phyloP scores from a whole-genome alignment of 2,329 filamentous ascomycete genomes.

The Aureobasidium sp. region DNA sequence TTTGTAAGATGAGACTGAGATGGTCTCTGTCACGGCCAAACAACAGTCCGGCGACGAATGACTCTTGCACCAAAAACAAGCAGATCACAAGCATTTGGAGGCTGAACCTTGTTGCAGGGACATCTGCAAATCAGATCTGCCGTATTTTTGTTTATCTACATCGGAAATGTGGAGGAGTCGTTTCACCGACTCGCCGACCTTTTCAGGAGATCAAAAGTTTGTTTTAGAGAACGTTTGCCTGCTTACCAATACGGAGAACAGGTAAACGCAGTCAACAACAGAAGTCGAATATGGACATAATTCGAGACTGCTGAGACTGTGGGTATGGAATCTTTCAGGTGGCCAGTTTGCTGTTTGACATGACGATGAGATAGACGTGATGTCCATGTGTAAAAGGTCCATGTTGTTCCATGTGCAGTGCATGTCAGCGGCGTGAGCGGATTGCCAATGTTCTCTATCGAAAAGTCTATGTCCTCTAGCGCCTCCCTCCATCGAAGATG shows the following conservation, averaged over 20 bases:
- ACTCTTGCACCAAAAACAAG: slow-evolving; percentile 4
- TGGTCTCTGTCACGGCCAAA: neutral
- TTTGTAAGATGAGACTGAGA: neutral
- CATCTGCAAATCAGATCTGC: slow-evolving; percentile 6
- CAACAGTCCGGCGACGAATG: neutral
- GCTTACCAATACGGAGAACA: slow-evolving; percentile 11
- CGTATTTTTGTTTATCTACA: slow-evolving; percentile 3
- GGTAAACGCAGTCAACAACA: neutral
- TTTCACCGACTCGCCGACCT: neutral
- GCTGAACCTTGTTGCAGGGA: slow-evolving; percentile 6
- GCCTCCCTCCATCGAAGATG: slow-evolving; percentile 5
- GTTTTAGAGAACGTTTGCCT: neutral
- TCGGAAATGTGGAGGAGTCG: slow-evolving; percentile 7
- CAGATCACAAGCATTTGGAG: neutral
- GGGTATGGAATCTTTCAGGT: too few relatives aligned
- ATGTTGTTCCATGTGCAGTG: neutral
- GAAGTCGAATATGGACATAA: too few relatives aligned
- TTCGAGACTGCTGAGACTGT: too few relatives aligned
- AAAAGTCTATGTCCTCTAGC: neutral
- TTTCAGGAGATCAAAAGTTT: too few relatives aligned
- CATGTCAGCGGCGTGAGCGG: neutral
- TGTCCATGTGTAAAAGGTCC: neutral
- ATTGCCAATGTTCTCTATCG: neutral
- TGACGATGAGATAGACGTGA: too few relatives aligned
- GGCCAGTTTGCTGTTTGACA: too few relatives aligned